Evolutionary conservation across 2,329 filamentous ascomycete genomes (phyloP), one percentile per base, ranked within the genome.

Genomic region (Colletotrichum tabaci): DNA sequence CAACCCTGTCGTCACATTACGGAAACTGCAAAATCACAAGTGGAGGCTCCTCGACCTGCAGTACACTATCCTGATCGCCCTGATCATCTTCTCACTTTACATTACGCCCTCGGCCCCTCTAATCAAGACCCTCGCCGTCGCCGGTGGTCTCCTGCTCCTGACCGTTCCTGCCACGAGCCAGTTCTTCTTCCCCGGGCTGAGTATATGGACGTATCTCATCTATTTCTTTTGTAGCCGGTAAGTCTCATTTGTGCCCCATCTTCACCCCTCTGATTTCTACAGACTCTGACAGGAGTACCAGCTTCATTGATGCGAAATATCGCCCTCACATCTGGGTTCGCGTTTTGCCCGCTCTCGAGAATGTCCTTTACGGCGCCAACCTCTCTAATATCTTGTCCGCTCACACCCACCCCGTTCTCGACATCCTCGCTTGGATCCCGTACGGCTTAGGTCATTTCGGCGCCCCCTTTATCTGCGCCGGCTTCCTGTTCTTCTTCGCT

Each of bases 141-240:
- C 91, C 1, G 85, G 90, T 64, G 87, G 95, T 73, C 85, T 92
- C 71, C 85, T 90, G 75, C 90, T 95, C 42, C 85, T 97, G 49
- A 85, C 96, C 55, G 89, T 98, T 81, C 96, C 96, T 8, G 88
- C 94, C 61, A 97, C 95, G 4, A 89, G 94, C 74, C 96, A 98
- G 81, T 97, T 98, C 82, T 94, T 98, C 80, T 86, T 98, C 52
- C 95, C 96, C 12, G 95, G 95, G 64, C 86, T 96, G 71, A 92
- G 94, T 8, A 94, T 97, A 74, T 92, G 94, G 81, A 92, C 91
- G 30, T 98, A 95, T 90, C 87, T 98, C 50, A 85, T 98, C 60
- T 94, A 97, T 81, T 98, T 98, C 85, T 98, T 96, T 82, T 92
- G 92, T 74, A 96, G 93, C 87, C 93, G 96, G 94, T 97, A 90